Base-by-base conservation (phyloP, 1,284 basidiomycete genomes). In the Pseudozyma pruni region DNA sequence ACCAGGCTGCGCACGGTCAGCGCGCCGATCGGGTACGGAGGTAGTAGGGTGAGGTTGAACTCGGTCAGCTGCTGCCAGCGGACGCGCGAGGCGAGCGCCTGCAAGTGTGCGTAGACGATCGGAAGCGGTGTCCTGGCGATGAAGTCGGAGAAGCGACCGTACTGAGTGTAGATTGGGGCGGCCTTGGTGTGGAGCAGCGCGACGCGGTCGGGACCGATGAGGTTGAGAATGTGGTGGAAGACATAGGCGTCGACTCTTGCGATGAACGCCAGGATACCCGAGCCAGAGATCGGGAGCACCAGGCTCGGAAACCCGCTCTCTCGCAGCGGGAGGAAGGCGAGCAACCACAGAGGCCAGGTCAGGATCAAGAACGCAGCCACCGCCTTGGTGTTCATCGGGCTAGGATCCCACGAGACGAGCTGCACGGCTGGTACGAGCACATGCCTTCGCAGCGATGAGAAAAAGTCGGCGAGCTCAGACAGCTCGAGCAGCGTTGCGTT, bases 271-370 rank as follows among this genome's bases (percentile, higher is more conserved):
- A 70, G 3, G 11, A 74, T 57, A 8, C 54, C 66, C 8, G 57
- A 44, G 1, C 60, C 66, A 2, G 67, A 74, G 9, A 67, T 43
- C 16, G 68, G 72, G 14, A 71, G 60, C 4, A 71, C 62, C 32
- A 74, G 34, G 22, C 49, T 56, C 3, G 72, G 70, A 16, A 72
- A 61, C 0, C 60, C 58, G 17, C 41, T 48, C 19, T 64, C 51
- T 23, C 68, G 45, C 53, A 68, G 53, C 6, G 76, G 76, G 25
- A 78, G 46, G 63, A 81, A 70, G 20, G 72, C 75, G 8, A 76
- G 43, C 8, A 81, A 63, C 73, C 78, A 81, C 8, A 78, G 8
- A 4, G 80, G 80, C 75, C 78, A 81, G 25, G 80, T 72, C 1
- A 62, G 48, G n/a, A 81, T 41, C 25, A 81, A 46, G 45, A 81